A percentile compares a stretch with the other conserved stretches of the same genome.
Evolutionary conservation across 352 stramenopile species (phyloP).

Genomic region (Globisporangium acanthophoron): DNA sequence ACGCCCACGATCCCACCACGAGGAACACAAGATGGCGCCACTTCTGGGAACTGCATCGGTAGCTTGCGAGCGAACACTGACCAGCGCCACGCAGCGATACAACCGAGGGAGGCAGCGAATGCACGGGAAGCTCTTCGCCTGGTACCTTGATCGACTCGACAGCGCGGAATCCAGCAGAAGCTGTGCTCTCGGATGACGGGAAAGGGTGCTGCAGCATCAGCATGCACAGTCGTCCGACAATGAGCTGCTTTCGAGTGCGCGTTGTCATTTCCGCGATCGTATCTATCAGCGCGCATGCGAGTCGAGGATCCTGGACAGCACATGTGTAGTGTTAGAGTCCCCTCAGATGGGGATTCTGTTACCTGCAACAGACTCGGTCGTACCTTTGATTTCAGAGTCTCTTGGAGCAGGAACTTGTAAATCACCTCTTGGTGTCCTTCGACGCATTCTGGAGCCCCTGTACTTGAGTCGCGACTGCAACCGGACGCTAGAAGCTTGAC

Average conservation of each 20-base stretch:
- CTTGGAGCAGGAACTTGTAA: slow-evolving; percentile 39
- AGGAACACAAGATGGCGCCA: slow-evolving; percentile 53
- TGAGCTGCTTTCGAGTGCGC: slow-evolving; percentile 32
- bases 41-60: slow-evolving; percentile 33
- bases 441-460: slow-evolving; percentile 1
- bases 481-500: slow-evolving; percentile 33
- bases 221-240: slow-evolving; percentile 48
- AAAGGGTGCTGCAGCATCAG: slow-evolving; percentile 59
- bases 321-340: background rate
- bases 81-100: slow-evolving; percentile 24
- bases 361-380: background rate
- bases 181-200: slow-evolving; percentile 11
- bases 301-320: slow-evolving; percentile 30
- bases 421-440: slow-evolving; percentile 23
- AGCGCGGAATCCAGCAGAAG: slow-evolving; percentile 1
- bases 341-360: background rate
- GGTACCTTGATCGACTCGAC: background rate
- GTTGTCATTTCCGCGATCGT: slow-evolving; percentile 30
- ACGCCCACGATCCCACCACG: slow-evolving; percentile 52
- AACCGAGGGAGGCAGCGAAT: slow-evolving; percentile 23
- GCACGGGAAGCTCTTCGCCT: slow-evolving; percentile 23
- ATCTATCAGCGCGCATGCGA: slow-evolving; percentile 39
- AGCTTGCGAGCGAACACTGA: slow-evolving; percentile 36
- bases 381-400: slow-evolving; percentile 48
- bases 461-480: slow-evolving; percentile 9